Evolutionary conservation across 2,329 filamentous ascomycete genomes (phyloP), one percentile per base, ranked within the genome.

Genomic region (Hymenoscyphus occultus): DNA sequence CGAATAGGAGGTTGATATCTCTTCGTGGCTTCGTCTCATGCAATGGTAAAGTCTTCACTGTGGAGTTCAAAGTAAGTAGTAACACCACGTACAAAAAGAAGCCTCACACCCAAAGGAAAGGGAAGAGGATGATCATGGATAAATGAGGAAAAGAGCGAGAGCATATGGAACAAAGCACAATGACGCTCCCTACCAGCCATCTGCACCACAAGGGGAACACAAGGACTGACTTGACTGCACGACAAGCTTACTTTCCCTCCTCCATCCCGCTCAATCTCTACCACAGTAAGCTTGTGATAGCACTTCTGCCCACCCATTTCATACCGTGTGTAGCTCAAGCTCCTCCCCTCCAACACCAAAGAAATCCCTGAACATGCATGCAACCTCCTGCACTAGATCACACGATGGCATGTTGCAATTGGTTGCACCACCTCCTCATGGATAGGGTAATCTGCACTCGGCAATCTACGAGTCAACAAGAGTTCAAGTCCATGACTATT

Each of bases 121-220:
- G 22, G 35, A 39, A 61, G 60, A 16, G 32, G 32, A 42, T 14
- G 57, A 59, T n/a, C 40, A 39, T 14, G 39, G 45, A 22, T 9
- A 60, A 22, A 60, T 14, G 58, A 28, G 45, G 45, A 51, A 51
- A 51, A 19, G 9, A 4, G 22, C n/a, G 32, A 42, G 22, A 39
- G 57, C 31, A 28, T 28, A 35, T 40, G n/a, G 59, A 56, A 35
- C 59, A 61, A 51, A 54, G 59, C 35, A 42, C 14, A 19, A 60
- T 42, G 58, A 60, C 58, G 45, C 45, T 22, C 45, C n/a, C 19
- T 19, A 7, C 22, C 45, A 48, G 42, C 42, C 42, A 48, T 48
- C 42, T 6, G 7, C 6, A 28, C 28, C 54, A 56, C 22, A 35
- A 56, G 54, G 22, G 28, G 28, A 28, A 2, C 35, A 35, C 35